Evolutionary conservation across 192 early-diverging fungal species (phyloP).

Genomic region (Podila horticola): DNA sequence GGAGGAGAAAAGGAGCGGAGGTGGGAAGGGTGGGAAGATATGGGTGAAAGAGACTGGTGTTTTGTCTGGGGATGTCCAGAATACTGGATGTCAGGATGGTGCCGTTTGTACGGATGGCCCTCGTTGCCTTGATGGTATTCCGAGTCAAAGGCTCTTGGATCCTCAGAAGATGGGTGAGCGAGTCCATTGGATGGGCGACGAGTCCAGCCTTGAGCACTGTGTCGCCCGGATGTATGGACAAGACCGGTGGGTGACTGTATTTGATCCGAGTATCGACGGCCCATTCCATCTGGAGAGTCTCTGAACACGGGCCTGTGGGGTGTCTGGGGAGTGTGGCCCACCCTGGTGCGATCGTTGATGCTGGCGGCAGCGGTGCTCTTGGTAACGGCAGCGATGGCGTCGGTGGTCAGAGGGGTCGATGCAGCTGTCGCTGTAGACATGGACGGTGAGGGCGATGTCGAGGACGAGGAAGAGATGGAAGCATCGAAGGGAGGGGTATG

Average conservation of each 20-base stretch:
- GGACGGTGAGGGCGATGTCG: conserved; percentile 43
- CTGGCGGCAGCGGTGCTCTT: conserved; percentile 33
- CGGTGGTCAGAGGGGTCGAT: conserved; percentile 27
- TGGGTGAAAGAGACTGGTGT: conserved; percentile 1
- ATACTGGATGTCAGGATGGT: not conserved
- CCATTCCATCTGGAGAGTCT: no score
- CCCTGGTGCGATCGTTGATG: conserved; percentile 16
- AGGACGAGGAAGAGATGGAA: conserved; percentile 29
- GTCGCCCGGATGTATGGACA: not conserved
- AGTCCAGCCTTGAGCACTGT: not conserved
- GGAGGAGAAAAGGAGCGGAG: not conserved
- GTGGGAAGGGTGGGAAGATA: not conserved
- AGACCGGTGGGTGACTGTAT: not conserved
- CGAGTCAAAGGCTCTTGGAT: not conserved
- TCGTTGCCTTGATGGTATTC: not conserved
- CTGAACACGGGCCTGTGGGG: no score
- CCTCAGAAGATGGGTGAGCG: no score
- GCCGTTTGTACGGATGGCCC: not conserved
- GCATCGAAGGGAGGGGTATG: conserved; percentile 32
- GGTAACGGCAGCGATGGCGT: conserved; percentile 27
- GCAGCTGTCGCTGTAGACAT: conserved; percentile 30
- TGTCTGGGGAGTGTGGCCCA: not conserved
- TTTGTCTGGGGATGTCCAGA: not conserved
- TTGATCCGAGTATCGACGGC: no score
- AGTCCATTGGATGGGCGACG: no score